A percentile compares a stretch with the other conserved stretches of the same genome.
These are phyloP conservation scores for Candida glucosophila DNA, from an alignment of 1,139 yeast genomes.

Conservation along the genomic window DNA sequence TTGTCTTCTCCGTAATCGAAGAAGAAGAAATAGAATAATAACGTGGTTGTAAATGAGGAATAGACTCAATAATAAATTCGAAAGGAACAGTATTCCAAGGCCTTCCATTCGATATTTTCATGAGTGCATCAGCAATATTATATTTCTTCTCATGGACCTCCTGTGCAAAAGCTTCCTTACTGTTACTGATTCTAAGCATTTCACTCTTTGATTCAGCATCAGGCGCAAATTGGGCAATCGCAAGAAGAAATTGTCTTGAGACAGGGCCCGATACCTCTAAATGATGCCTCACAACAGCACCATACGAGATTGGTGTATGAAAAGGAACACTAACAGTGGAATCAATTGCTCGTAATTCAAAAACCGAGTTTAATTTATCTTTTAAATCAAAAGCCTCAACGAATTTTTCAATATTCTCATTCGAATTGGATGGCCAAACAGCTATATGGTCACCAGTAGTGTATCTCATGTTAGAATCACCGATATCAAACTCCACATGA, in stretches of 20 bases:
- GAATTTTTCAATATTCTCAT: constrained; percentile 62
- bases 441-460: constrained; percentile 96
- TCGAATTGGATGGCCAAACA: constrained; percentile 85
- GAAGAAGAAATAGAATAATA: constrained; percentile 96
- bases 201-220: constrained; percentile 45
- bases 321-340: constrained; percentile 66
- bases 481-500: constrained; percentile 81
- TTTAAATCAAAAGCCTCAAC: constrained; percentile 54
- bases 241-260: constrained; percentile 76
- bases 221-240: constrained; percentile 84
- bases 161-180: constrained; percentile 59
- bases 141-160: constrained; percentile 52
- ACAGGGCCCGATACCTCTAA: constrained; percentile 90
- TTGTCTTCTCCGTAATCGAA: constrained; percentile 65
- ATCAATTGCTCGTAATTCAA: constrained; percentile 66
- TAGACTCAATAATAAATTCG: constrained; percentile 71
- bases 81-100: constrained; percentile 78
- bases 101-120: constrained; percentile 48
- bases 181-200: constrained; percentile 50
- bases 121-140: constrained; percentile 73
- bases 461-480: constrained; percentile 69
- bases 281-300: constrained; percentile 76
- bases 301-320: constrained; percentile 89
- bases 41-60: constrained; percentile 84
- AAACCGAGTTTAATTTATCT: constrained; percentile 45